Percentiles rank a stretch among this genome's conserved stretches.
Evolutionary conservation across 345 rosid genomes (phyloP).

Genomic region (Corchorus olitorius): DNA sequence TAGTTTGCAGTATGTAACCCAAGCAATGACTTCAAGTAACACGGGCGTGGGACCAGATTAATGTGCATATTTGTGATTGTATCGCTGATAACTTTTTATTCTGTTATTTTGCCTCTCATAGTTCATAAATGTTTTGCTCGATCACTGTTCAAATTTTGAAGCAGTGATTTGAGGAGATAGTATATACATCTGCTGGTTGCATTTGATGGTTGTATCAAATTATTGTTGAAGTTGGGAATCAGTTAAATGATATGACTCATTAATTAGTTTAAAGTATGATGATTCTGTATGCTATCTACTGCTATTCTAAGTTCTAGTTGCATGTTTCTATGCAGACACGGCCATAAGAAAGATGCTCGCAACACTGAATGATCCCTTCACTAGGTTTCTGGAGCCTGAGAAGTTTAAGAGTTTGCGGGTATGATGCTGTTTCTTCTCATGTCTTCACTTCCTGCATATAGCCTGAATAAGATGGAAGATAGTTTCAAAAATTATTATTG

Average conservation of each 20-base stretch:
- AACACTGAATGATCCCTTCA: constrained; percentile 87
- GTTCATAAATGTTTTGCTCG: constrained; percentile 10
- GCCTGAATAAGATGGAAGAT: constrained; percentile 15
- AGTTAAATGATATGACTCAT: not conserved
- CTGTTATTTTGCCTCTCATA: not conserved
- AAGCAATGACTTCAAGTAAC: not conserved
- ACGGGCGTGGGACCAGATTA: constrained; percentile 3
- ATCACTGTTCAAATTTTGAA: not conserved
- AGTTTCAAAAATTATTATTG: constrained; percentile 3
- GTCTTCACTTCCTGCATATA: constrained; percentile 4
- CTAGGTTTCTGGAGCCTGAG: constrained; percentile 90
- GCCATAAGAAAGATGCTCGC: constrained; percentile 96
- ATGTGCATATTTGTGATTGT: constrained; percentile 1
- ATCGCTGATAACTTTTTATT: not conserved
- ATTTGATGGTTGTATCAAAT: not conserved
- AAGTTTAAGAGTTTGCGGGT: constrained; percentile 92
- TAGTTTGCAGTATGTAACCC: constrained; percentile 5
- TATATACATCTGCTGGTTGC: constrained; percentile 3
- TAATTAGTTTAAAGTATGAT: not conserved
- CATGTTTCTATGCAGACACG: constrained; percentile 51
- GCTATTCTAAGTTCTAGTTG: constrained; percentile 8
- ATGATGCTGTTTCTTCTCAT: constrained; percentile 35
- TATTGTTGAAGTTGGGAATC: not conserved
- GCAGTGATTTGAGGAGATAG: not conserved
- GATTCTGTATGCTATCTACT: not conserved